Base-by-base conservation (phyloP, 768 basidiomycete genomes). In the Tricholoma sp. region DNA sequence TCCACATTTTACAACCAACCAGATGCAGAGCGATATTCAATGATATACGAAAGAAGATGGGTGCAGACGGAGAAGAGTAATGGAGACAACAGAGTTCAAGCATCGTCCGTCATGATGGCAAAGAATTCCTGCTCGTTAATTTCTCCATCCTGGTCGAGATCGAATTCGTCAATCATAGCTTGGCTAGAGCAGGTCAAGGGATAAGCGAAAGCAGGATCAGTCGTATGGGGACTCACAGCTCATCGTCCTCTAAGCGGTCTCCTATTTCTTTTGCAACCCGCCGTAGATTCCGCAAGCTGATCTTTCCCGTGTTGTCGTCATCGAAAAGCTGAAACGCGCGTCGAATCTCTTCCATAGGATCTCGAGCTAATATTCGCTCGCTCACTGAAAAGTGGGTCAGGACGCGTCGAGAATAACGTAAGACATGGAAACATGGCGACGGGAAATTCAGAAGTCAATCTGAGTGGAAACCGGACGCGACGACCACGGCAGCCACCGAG, bases 81-180 rank as follows among this genome's bases (percentile, higher is more conserved):
- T 9, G 37, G 42, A 39, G 36, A 39, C 12, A 33, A 50, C 34
- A 17, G 28, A 39, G 47, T 15, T 70, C 74, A 91, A 68, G 87
- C 79, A 58, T 96, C 94, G 72, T 97, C 94, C 20, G 91, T 91
- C 95, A 98, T 94, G 70, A 98, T 96, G 44, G 91, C 88, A 64
- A 95, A 85, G 75, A 99, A 98, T 71, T 99, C 97, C 66, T 91
- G 86, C 68, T 95, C 89, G 67, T 86, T 94, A 70, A 98, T 98
- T 75, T 96, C 96, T 29, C 95, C 94, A 62, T 99, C 97, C 69
- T 94, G 88, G 74, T 99, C 97, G 24, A 99, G 84, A 72, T 99
- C 97, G 68, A 99, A 99, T 73, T 99, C 97, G 65, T 99, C 97
- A 67, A 99, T 99, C 97, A 99, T 99, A 20, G 97, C 97, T 85